Evolutionary conservation across 1,284 basidiomycete genomes (phyloP), one percentile per base, ranked within the genome.

Genomic region (Pseudozyma thailandica): DNA sequence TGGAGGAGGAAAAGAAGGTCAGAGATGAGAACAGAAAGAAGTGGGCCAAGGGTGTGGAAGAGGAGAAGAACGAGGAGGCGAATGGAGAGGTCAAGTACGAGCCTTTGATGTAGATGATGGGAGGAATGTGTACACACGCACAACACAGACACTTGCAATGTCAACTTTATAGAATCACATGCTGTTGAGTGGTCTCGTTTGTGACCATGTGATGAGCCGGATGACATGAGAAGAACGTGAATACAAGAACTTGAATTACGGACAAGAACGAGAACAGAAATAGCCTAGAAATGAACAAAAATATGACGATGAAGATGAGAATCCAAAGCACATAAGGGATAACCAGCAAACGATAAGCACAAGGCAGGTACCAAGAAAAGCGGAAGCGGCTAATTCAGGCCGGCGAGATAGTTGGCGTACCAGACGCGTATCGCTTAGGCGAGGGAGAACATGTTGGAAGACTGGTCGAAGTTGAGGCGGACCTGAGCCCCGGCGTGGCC

Each of bases 1-100:
- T 58, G 20, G 70, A 74, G 55, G 68, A 62, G 43, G 70, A 68
- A 55, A 57, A 50, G 63, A 63, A 33, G 35, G 1, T 26, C 13
- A 50, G 53, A n/a, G 54, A 61, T 0, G 46, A 60, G 31, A 9
- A 50, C 31, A 13, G 57, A 18, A 9, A 20, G 2, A 41, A 25
- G 37, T 59, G 57, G 57, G 27, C 44, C 0, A 57, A 51, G 26
- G 49, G 39, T 3, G 42, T 37, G 0, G 59, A 53, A 20, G 50
- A 43, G 27, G 45, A 31, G 33, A 27, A 25, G n/a, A 39, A 27
- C 1, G 50, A 30, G 12, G 42, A 27, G 23, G 44, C 16, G 1
- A 57, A 53, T 25, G 61, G 54, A 2, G 23, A 35, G 13, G 42
- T 18, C 9, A 21, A 1, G 27, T 26, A 64, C 9, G 61, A 50